Evolutionary conservation across 495 filamentous ascomycete genomes (phyloP).

Genomic region (Hypoxylon trugodes): DNA sequence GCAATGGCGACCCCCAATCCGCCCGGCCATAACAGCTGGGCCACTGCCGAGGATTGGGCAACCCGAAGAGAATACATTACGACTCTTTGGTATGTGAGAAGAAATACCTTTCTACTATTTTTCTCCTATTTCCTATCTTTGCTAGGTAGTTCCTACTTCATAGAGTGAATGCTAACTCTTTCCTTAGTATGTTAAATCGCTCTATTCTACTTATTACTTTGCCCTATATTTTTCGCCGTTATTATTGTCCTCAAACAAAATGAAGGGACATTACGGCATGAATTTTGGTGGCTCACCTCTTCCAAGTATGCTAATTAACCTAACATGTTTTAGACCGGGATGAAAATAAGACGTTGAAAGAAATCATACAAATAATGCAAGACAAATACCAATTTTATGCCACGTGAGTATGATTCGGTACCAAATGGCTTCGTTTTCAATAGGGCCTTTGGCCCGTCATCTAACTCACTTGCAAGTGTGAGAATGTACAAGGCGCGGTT

Average conservation of each 20-base stretch:
- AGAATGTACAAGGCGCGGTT: conserved; percentile 57
- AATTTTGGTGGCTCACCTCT: no score
- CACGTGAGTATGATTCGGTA: conserved; percentile 45
- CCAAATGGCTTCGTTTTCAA: neutral
- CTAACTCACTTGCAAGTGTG: conserved; percentile 35
- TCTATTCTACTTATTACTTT: neutral
- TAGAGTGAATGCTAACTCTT: neutral
- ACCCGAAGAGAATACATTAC: conserved; percentile 36
- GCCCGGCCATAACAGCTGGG: conserved; percentile 39
- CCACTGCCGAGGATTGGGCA: conserved; percentile 40
- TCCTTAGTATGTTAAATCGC: conserved; percentile 21
- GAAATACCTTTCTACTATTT: neutral
- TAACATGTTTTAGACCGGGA: conserved; percentile 39
- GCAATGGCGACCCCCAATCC: conserved; percentile 31
- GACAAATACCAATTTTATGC: conserved; percentile 48
- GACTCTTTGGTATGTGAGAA: conserved; percentile 30
- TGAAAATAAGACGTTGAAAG: conserved; percentile 49
- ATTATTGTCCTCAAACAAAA: no score
- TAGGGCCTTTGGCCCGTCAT: neutral
- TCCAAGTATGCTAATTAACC: conserved; percentile 2
- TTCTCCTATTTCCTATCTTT: neutral
- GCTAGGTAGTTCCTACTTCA: neutral
- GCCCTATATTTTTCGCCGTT: neutral
- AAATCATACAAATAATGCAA: conserved; percentile 54
- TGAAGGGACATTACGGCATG: no score